A percentile compares a stretch with the other conserved stretches of the same genome.
Conservation (phyloP, 768 basidiomycete genomes). For the Trametes cingulata region DNA sequence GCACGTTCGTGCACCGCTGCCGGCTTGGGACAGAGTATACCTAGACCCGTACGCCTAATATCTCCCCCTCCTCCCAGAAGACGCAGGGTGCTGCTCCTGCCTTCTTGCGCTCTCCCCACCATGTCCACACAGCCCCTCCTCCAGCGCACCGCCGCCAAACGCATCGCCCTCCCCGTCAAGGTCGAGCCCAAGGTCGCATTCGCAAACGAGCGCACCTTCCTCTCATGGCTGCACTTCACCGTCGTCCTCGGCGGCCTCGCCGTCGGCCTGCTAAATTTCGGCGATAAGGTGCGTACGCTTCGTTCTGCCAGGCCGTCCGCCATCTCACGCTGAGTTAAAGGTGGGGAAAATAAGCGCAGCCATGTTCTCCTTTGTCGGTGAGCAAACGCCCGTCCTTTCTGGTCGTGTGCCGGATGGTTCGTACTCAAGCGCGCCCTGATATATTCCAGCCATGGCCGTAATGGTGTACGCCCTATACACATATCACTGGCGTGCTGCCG, state of each 20-base stretch:
- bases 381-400: conserved; percentile 29
- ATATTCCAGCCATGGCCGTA: conserved; percentile 79
- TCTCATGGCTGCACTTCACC: conserved; percentile 98
- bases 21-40: conserved; percentile 31
- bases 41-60: conserved; percentile 16
- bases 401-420: not conserved
- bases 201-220: conserved; percentile 92
- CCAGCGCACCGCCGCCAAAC: conserved; percentile 89
- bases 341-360: conserved; percentile 95
- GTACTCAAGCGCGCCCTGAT: conserved; percentile 16
- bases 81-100: not conserved
- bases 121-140: conserved; percentile 99
- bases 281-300: conserved; percentile 71
- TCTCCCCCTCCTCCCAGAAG: conserved; percentile 7
- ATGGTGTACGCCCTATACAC: conserved; percentile 96
- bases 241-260: conserved; percentile 96
- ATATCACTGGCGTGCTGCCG: conserved; percentile 94
- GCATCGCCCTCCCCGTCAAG: conserved; percentile 94
- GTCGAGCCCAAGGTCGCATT: conserved; percentile 96
- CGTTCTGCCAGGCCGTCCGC: not conserved
- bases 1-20: conserved; percentile 33
- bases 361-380: conserved; percentile 94
- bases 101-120: conserved; percentile 26
- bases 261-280: conserved; percentile 96
- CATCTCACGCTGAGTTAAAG: conserved; percentile 38